These are phyloP conservation scores for Bothriochloa decipiens DNA, from an alignment of 176 grass and related monocot species.

Conservation along the genomic window DNA sequence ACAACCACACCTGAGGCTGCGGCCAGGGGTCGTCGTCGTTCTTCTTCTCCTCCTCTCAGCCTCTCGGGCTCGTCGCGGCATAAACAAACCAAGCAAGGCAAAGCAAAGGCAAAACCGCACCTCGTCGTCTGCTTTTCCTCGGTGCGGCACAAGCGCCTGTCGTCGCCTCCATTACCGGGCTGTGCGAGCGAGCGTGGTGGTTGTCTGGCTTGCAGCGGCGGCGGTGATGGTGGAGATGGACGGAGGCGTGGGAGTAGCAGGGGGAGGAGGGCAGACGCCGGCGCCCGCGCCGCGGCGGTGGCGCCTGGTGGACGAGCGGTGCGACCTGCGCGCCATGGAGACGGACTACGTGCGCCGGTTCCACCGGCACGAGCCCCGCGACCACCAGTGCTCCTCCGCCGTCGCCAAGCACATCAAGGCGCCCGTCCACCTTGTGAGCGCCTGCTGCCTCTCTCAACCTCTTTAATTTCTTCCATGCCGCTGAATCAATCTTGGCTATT, in stretches of 20 bases:
- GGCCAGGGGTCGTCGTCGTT: slow-evolving; percentile 39
- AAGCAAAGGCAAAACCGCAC: slow-evolving; percentile 31
- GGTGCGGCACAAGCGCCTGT: background rate
- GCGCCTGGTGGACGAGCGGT: slow-evolving; percentile 70
- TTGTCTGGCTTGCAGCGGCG: slow-evolving; percentile 13
- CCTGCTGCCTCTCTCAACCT: background rate
- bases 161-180: slow-evolving; percentile 7
- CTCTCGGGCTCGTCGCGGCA: slow-evolving; percentile 14
- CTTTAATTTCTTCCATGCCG: background rate
- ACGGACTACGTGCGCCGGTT: slow-evolving; percentile 66
- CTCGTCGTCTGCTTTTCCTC: slow-evolving; percentile 36
- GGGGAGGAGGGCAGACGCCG: slow-evolving; percentile 8
- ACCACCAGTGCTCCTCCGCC: slow-evolving; percentile 84
- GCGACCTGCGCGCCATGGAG: slow-evolving; percentile 59
- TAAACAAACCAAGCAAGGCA: slow-evolving; percentile 26
- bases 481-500: background rate
- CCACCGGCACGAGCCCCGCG: slow-evolving; percentile 69
- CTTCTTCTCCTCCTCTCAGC: too few species aligned
- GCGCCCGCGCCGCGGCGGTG: slow-evolving; percentile 37
- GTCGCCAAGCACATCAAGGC: slow-evolving; percentile 89
- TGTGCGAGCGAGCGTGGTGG: background rate
- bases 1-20: slow-evolving; percentile 47
- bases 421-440: slow-evolving; percentile 80
- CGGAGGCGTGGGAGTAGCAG: slow-evolving; percentile 33
- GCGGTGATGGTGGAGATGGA: slow-evolving; percentile 51